Percentiles rank a stretch among this genome's conserved stretches.
Evolutionary conservation across 2,329 filamentous ascomycete genomes (phyloP).

Genomic region (Neurospora crassa): DNA sequence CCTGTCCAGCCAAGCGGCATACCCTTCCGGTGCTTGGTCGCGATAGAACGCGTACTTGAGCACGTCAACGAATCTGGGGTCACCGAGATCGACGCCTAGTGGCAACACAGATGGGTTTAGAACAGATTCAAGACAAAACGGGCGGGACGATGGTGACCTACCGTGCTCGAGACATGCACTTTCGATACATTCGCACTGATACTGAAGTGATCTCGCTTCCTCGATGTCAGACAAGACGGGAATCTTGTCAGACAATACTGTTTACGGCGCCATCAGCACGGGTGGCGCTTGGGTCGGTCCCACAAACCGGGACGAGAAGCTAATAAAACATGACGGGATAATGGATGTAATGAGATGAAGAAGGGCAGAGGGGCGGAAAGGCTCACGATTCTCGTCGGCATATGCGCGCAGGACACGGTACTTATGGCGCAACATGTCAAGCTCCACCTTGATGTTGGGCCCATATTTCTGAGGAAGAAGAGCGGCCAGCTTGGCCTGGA

Average conservation of each 20-base stretch:
- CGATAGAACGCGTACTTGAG: conserved; percentile 26
- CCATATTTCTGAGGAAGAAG: conserved; percentile 39
- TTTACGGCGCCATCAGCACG: conserved; percentile 14
- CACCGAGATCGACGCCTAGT: conserved; percentile 31
- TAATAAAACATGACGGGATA: conserved; percentile 6
- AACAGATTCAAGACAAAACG: not conserved
- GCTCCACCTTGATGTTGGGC: conserved; percentile 38
- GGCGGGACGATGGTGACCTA: conserved; percentile 20
- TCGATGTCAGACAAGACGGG: conserved; percentile 44
- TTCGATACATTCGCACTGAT: conserved; percentile 50
- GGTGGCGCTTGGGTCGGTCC: conserved; percentile 2
- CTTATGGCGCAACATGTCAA: conserved; percentile 48
- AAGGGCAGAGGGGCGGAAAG: conserved; percentile 3
- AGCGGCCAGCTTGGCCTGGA: conserved; percentile 39
- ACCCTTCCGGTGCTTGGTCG: conserved; percentile 36
- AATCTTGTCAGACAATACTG: conserved; percentile 31
- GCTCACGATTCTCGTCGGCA: conserved; percentile 40
- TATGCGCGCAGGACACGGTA: conserved; percentile 38
- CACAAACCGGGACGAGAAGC: conserved; percentile 20
- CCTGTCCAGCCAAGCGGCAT: conserved; percentile 41
- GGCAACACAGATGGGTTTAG: not conserved
- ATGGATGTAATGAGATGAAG: not conserved
- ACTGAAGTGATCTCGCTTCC: conserved; percentile 47
- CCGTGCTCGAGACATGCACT: conserved; percentile 39
- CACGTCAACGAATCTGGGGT: conserved; percentile 29